Base-by-base conservation (phyloP, 306 rosid species). In the Dicorynia guianensis region DNA sequence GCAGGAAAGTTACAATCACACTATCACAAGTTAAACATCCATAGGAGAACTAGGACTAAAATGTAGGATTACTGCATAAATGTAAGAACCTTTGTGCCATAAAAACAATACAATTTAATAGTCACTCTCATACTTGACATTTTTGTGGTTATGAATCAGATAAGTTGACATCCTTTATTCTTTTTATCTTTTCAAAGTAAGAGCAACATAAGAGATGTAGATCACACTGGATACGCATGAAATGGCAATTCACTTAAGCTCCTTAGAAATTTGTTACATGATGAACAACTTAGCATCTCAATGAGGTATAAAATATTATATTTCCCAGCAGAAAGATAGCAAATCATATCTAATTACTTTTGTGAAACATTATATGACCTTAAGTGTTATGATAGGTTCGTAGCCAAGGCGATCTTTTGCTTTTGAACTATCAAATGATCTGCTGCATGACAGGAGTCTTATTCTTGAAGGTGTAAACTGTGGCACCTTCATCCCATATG, bases 391-490 rank as follows among this genome's bases (percentile, higher is more conserved):
- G 11, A 92, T 86, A 81, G 99, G 97, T 18, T 72, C 80, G 75
- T 96, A 96, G 86, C 88, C 88, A 64, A 96, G 91, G 76, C 73
- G 85, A 66, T 92, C 97, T 69, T 92, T 88, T 78, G 99, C 97
- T 84, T 92, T 95, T 59, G 96, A 87, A 83, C 90, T 83, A 83
- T 85, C 87, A 65, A 92, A 95, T 81, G 97, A 69, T 87, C 99
- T 87, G 85, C 83, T 89, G 85, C 97, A 89, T 72, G 96, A 83
- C 52, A 87, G 80, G n/a, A 95, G 92, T 81, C 97, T 89, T 80
- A 95, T 69, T 84, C 99, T 93, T 72, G 99, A 92, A 78, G 99
- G 99, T 18, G 89, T 96, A 84, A 96, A 82, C 87, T 96, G 99
- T 6, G 99, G 99, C 71, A 96, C 96, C 69, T 86, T 84, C 99